Evolutionary conservation across 2,329 filamentous ascomycete species (phyloP), one percentile per base, ranked within the genome.

Genomic region (Parastagonospora avenae): DNA sequence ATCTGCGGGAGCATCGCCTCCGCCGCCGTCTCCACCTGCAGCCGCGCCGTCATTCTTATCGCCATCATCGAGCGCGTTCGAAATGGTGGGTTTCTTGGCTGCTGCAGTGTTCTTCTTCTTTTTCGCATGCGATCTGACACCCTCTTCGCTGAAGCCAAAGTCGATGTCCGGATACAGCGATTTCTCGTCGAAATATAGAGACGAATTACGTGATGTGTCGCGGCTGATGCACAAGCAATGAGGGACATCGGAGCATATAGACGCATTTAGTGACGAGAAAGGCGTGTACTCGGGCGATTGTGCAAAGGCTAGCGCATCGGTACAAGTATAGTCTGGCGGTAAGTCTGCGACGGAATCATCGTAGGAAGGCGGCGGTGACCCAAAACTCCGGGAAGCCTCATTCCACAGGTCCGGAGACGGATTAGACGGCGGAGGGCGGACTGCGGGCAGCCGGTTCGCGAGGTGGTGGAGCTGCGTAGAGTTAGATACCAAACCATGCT

Each of bases 101-200:
- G 55, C 70, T 28, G 76, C 69, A 19, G 41, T 41, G 54, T 79
- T 72, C 31, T 77, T 77, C 56, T 79, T 79, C 72, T 87, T 88
- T 50, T 76, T 74, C 29, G 78, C 79, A 64, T 87, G 80, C 44
- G 78, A 69, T 31, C 72, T 74, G 53, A 79, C 62, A 30, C 76
- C 73, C 79, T 84, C 42, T 78, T 82, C 76, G 45, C 80, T 73
- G 24, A 79, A 82, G 16, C 76, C 76, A 50, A 89, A 83, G 64
- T 90, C 85, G 43, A 90, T 74, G 28, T 76, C 72, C 15, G 75
- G 65, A 60, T 68, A 65, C 16, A 63, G 47, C 33, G 62, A 66
- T 60, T 72, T 71, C 48, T 69, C 63, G 54, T 71, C 63, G 14
- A 70, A 19, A 41, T 63, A 66, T 31, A 71, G 51, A 12, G 64